These are phyloP conservation scores for Fusarium aywerte DNA, from an alignment of 2,329 filamentous ascomycete genomes.

Conservation along the genomic window DNA sequence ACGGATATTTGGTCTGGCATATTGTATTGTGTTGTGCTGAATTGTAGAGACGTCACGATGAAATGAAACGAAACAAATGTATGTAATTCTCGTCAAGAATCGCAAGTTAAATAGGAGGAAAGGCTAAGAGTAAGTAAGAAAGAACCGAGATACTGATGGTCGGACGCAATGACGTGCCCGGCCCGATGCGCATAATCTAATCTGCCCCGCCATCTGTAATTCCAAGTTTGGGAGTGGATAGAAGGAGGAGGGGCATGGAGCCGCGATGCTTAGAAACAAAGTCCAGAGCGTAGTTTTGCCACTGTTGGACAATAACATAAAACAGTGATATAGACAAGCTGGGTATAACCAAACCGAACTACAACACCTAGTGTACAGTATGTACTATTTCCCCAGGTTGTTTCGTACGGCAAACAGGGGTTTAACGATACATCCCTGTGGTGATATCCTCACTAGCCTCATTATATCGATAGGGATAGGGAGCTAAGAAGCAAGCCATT, in stretches of 20 bases:
- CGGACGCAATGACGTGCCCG: conserved; percentile 43
- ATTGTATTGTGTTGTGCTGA: conserved; percentile 11
- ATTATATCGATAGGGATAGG: too few relatives aligned
- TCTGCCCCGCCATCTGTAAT: conserved; percentile 43
- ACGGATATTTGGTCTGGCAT: conserved; percentile 69
- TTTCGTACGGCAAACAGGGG: too few relatives aligned
- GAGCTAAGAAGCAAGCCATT: too few relatives aligned
- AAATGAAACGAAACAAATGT: neutral
- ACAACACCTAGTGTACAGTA: neutral
- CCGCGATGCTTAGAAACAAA: neutral
- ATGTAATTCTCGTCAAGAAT: neutral
- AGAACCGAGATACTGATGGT: conserved; percentile 35
- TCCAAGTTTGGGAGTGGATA: conserved; percentile 35
- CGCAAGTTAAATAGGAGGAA: conserved; percentile 8
- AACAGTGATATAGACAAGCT: conserved; percentile 25
- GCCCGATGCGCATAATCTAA: conserved; percentile 41
- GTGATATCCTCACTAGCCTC: too few relatives aligned
- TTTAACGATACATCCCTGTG: too few relatives aligned
- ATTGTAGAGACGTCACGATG: neutral
- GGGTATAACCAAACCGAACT: conserved; percentile 13
- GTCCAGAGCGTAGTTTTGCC: neutral
- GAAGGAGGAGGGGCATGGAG: conserved; percentile 24
- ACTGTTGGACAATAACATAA: neutral
- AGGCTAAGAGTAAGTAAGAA: conserved; percentile 9
- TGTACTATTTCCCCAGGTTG: neutral